Conservation (phyloP, 768 basidiomycete species). For the Leccinum fibrillosum region DNA sequence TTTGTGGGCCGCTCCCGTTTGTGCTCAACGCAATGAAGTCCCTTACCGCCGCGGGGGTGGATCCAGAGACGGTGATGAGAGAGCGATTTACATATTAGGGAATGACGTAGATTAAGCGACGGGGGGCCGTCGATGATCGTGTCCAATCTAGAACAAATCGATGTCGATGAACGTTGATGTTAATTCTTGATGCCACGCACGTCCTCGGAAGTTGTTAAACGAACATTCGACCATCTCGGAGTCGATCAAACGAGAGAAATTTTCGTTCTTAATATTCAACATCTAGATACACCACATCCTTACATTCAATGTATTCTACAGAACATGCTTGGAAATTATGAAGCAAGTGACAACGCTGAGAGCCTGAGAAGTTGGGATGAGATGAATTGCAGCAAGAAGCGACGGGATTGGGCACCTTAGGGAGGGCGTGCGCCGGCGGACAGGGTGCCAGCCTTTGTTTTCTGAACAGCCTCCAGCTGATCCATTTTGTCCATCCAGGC, state of each 20-base stretch:
- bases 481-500: slow-evolving; percentile 28
- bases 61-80: slow-evolving; percentile 21
- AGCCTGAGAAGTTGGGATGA: background rate
- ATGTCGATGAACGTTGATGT: background rate
- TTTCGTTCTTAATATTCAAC: background rate
- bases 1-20: slow-evolving; percentile 27
- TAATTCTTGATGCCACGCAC: background rate
- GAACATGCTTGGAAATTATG: background rate
- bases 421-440: slow-evolving; percentile 26
- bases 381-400: background rate
- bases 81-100: slow-evolving; percentile 26
- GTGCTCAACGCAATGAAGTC: slow-evolving; percentile 22
- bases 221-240: background rate
- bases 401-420: background rate
- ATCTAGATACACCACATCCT: background rate
- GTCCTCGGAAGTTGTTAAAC: background rate
- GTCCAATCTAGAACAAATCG: background rate
- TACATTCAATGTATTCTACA: background rate
- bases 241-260: background rate
- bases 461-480: slow-evolving; percentile 21
- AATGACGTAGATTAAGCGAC: background rate
- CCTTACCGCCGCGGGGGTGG: slow-evolving; percentile 20
- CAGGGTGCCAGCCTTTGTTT: slow-evolving; percentile 25
- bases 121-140: background rate
- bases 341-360: background rate